Evolutionary conservation across 352 stramenopile genomes (phyloP).

Genomic region (Phytopythium helicoides): DNA sequence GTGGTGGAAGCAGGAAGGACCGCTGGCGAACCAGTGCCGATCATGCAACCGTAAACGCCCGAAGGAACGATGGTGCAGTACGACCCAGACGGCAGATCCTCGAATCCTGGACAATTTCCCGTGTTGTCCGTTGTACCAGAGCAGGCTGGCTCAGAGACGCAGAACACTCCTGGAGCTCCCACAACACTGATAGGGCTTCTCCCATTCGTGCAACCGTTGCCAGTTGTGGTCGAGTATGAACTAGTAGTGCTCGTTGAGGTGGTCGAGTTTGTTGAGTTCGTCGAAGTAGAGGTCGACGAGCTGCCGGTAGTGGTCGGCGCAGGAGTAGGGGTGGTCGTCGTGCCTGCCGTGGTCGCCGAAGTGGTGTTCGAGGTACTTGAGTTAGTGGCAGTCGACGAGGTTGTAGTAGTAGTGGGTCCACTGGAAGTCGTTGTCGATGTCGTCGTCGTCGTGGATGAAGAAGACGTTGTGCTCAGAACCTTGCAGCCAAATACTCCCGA

Average conservation of each 20-base stretch:
- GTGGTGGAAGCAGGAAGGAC: neutral
- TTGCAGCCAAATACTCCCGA: conserved; percentile 47
- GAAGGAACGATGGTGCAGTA: conserved; percentile 7
- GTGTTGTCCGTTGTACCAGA: neutral
- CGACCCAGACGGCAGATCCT: conserved; percentile 1
- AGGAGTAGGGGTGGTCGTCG: no score
- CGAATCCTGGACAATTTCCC: conserved; percentile 2
- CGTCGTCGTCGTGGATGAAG: no score
- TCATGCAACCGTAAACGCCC: conserved; percentile 9
- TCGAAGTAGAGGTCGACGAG: no score
- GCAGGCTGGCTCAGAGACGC: conserved; percentile 2
- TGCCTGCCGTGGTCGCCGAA: no score
- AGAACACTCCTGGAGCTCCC: conserved; percentile 8
- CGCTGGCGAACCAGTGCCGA: neutral
- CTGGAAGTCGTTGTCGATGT: neutral
- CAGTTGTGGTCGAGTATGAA: no score
- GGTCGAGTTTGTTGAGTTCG: no score
- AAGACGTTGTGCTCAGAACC: neutral
- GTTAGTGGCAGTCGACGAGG: no score
- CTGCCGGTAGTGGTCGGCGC: no score
- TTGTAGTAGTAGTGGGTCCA: no score
- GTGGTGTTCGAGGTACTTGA: no score
- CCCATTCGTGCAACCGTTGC: neutral
- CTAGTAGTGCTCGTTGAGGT: no score
- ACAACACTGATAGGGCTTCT: conserved; percentile 1